A percentile compares a stretch with the other conserved stretches of the same genome.
phyloP scores from a whole-genome alignment of 1,139 yeast genomes.

The Candida mesenterica region DNA sequence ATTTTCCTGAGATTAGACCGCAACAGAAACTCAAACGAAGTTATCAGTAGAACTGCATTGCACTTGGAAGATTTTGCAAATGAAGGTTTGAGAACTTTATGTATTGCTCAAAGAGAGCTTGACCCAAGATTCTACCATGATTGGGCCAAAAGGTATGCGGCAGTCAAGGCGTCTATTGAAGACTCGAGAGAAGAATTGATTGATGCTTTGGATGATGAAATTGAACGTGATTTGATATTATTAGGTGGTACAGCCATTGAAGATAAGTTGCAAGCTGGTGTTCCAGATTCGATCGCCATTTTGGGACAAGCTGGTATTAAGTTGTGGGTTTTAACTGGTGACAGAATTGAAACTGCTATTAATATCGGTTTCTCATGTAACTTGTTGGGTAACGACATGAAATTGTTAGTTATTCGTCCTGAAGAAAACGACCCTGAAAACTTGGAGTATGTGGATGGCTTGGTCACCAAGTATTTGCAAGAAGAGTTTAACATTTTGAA shows the following conservation, averaged over 20 bases:
- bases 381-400: constrained; percentile 82
- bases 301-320: constrained; percentile 90
- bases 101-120: constrained; percentile 82
- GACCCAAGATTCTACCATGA: constrained; percentile 56
- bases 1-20: constrained; percentile 68
- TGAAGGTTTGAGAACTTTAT: constrained; percentile 92
- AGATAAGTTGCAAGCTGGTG: constrained; percentile 93
- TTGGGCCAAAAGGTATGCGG: constrained; percentile 71
- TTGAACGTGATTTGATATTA: constrained; percentile 69
- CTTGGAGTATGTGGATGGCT: constrained; percentile 28
- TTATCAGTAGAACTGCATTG: constrained; percentile 61
- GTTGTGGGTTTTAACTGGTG: constrained; percentile 97
- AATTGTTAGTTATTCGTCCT: constrained; percentile 60
- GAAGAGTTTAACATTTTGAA: constrained; percentile 38
- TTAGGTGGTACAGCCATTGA: constrained; percentile 98
- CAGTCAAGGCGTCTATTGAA: constrained; percentile 69
- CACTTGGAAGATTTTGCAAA: constrained; percentile 93
- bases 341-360: constrained; percentile 95
- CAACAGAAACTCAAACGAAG: constrained; percentile 32
- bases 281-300: constrained; percentile 86
- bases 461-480: constrained; percentile 37
- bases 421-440: constrained; percentile 19
- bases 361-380: constrained; percentile 97
- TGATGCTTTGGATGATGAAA: constrained; percentile 75
- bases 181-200: constrained; percentile 75